These are phyloP conservation scores for Vanderwaltozyma polyspora DNA, from an alignment of 805 yeast genomes.

Conservation along the genomic window DNA sequence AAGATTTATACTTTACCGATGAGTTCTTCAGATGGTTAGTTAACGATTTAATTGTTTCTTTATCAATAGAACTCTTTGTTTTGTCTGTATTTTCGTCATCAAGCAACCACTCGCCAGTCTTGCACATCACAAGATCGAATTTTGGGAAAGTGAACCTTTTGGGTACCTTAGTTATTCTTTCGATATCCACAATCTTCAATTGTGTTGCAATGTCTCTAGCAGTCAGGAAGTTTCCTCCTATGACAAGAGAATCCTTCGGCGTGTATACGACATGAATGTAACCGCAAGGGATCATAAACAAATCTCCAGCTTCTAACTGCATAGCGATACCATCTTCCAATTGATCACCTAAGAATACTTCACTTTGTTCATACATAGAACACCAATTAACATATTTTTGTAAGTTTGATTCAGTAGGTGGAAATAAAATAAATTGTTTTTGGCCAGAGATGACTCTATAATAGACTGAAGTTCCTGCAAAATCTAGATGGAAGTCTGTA, in stretches of 20 bases:
- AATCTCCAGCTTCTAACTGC: slow-evolving; percentile 50
- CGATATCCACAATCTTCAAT: slow-evolving; percentile 49
- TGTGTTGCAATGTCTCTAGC: slow-evolving; percentile 52
- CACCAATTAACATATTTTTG: slow-evolving; percentile 64
- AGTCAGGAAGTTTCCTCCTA: slow-evolving; percentile 83
- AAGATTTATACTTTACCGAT: background rate
- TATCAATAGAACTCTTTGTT: background rate
- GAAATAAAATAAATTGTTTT: slow-evolving; percentile 66
- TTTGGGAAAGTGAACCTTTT: slow-evolving; percentile 67
- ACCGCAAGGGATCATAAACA: slow-evolving; percentile 77
- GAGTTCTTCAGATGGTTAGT: background rate
- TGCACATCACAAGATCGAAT: slow-evolving; percentile 48
- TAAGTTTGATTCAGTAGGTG: slow-evolving; percentile 60
- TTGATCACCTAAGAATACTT: slow-evolving; percentile 53
- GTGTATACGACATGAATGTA: slow-evolving; percentile 91
- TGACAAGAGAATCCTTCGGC: slow-evolving; percentile 65
- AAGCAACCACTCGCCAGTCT: slow-evolving; percentile 2
- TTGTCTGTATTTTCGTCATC: background rate
- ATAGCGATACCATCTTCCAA: slow-evolving; percentile 42
- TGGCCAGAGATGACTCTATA: slow-evolving; percentile 70
- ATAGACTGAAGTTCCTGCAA: slow-evolving; percentile 87
- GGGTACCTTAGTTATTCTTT: slow-evolving; percentile 59
- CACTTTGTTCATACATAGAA: slow-evolving; percentile 43
- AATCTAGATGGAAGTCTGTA: slow-evolving; percentile 87
- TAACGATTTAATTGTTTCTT: background rate